Evolutionary conservation across 192 early-diverging fungal genomes (phyloP).

Genomic region (Mycoemilia scoparia): DNA sequence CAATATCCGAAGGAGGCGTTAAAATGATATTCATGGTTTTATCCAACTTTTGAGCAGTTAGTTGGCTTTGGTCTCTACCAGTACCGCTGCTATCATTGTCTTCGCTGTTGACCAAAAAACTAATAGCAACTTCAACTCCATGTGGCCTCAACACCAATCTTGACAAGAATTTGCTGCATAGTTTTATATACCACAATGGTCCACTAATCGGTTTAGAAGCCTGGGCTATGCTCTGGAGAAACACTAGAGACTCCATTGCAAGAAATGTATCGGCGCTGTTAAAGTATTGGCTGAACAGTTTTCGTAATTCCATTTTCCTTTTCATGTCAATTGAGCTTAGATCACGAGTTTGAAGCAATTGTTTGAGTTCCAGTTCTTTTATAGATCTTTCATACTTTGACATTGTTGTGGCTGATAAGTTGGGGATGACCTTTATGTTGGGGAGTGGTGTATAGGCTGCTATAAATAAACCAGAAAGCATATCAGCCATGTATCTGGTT

Average conservation of each 20-base stretch:
- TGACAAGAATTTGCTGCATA: conserved; percentile 50
- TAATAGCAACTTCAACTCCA: conserved; percentile 42
- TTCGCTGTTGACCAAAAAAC: conserved; percentile 43
- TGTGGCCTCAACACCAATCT: conserved; percentile 42
- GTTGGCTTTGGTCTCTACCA: too few relatives aligned
- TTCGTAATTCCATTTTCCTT: conserved; percentile 8
- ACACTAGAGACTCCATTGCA: conserved; percentile 46
- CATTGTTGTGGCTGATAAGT: neutral
- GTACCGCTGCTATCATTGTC: too few relatives aligned
- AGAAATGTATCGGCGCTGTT: conserved; percentile 31
- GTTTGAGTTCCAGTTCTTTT: neutral
- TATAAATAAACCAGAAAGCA: conserved; percentile 48
- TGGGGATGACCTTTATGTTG: conserved; percentile 5
- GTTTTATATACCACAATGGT: conserved; percentile 40
- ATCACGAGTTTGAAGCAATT: neutral
- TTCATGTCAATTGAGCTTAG: neutral
- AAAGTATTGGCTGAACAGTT: conserved; percentile 16
- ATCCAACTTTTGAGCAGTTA: conserved; percentile 12
- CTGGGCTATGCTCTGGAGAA: conserved; percentile 35
- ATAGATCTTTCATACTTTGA: conserved; percentile 17
- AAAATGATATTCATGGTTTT: conserved; percentile 13
- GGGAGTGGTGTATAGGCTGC: conserved; percentile 44
- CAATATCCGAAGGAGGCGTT: conserved; percentile 7
- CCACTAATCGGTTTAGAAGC: conserved; percentile 16
- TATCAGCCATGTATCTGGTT: conserved; percentile 37